Evolutionary conservation across 805 yeast genomes (phyloP).

Genomic region (Ogataea paraovalis): DNA sequence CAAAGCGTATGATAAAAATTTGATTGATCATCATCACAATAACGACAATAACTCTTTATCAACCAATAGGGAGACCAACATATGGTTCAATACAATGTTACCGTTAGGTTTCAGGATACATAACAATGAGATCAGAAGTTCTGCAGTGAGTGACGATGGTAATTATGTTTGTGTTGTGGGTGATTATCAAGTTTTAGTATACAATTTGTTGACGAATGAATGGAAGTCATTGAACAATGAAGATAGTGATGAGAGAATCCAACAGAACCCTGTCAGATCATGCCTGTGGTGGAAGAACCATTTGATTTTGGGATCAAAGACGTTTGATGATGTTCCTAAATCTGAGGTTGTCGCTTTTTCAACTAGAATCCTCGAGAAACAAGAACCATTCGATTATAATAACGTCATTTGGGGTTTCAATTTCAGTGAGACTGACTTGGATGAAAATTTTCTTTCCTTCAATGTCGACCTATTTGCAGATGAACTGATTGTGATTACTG

Average conservation of each 20-base stretch:
- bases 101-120: constrained; percentile 43
- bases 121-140: constrained; percentile 40
- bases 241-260: constrained; percentile 22
- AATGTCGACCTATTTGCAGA: constrained; percentile 27
- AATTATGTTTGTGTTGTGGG: constrained; percentile 48
- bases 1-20: constrained; percentile 43
- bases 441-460: constrained; percentile 27
- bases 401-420: constrained; percentile 33
- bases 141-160: constrained; percentile 45
- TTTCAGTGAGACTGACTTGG: constrained; percentile 24
- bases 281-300: constrained; percentile 36
- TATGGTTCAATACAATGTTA: constrained; percentile 44
- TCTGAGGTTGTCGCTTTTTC: constrained; percentile 31
- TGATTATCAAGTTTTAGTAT: constrained; percentile 40
- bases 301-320: constrained; percentile 28
- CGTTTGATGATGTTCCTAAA: constrained; percentile 19
- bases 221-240: constrained; percentile 44
- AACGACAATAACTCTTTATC: constrained; percentile 14
- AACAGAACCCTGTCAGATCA: constrained; percentile 30
- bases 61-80: constrained; percentile 35
- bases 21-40: constrained; percentile 34
- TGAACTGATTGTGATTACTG: constrained; percentile 30
- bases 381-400: constrained; percentile 24
- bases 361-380: constrained; percentile 18
- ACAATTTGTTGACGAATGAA: constrained; percentile 35